A percentile compares a stretch with the other conserved stretches of the same genome.
These are phyloP conservation scores for Aspergillus versicolor DNA, from an alignment of 2,329 filamentous ascomycete species.

Conservation along the genomic window DNA sequence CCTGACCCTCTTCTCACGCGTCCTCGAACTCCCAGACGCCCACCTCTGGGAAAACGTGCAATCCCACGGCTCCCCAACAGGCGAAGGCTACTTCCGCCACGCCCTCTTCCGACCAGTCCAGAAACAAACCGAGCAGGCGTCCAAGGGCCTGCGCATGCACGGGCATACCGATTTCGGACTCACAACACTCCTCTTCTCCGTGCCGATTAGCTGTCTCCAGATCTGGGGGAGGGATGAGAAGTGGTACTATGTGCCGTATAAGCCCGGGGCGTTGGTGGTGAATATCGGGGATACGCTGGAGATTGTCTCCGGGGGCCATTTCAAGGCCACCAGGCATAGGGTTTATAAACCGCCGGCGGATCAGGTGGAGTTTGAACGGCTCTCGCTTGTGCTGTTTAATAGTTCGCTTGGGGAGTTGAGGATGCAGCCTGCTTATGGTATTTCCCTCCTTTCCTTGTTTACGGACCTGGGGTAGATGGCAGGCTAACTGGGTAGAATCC, in stretches of 20 bases:
- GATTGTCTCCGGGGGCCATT: constrained; percentile 49
- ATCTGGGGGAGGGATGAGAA: constrained; percentile 46
- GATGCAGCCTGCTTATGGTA: constrained; percentile 41
- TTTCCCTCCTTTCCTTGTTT: not conserved
- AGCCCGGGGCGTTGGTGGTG: constrained; percentile 49
- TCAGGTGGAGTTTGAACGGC: constrained; percentile 26
- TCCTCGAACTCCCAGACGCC: constrained; percentile 47
- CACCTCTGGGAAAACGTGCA: constrained; percentile 48
- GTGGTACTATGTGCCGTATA: constrained; percentile 48
- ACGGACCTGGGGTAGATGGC: too few species aligned
- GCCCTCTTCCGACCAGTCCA: constrained; percentile 42
- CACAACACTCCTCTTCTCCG: constrained; percentile 48
- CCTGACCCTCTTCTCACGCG: constrained; percentile 43
- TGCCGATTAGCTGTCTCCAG: constrained; percentile 49
- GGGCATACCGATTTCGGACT: constrained; percentile 52
- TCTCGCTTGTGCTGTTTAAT: constrained; percentile 47
- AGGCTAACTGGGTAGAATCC: constrained; percentile 24
- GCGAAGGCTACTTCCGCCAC: constrained; percentile 50
- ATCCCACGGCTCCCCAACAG: constrained; percentile 43
- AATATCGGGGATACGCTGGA: constrained; percentile 50
- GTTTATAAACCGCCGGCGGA: constrained; percentile 46
- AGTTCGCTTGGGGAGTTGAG: constrained; percentile 46
- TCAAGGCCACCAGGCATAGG: constrained; percentile 48
- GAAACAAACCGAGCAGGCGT: constrained; percentile 39
- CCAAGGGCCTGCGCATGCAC: constrained; percentile 40